Evolutionary conservation across 768 basidiomycete species (phyloP), one percentile per base, ranked within the genome.

Genomic region (Tylopilus felleus): DNA sequence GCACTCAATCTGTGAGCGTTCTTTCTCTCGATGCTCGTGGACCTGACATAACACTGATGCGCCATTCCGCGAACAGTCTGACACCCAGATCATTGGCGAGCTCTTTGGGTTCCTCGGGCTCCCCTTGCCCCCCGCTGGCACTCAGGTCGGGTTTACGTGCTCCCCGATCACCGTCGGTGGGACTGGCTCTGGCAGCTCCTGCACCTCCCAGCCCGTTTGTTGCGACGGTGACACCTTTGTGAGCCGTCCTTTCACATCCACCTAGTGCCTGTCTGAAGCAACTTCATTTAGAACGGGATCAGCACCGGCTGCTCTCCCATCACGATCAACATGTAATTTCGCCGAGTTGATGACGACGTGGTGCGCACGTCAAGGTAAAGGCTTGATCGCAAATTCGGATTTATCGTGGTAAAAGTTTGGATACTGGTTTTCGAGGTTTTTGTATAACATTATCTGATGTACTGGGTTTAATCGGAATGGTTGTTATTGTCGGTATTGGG

Each of bases 61-160:
- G 39, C 16, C 1, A 13, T 22, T 41, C 19, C 19, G 13, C 14
- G 19, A 13, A 47, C 39, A 53, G 45, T 47, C 52, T 5, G 25
- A n/a, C 13, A 6, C 28, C 17, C 3, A 4, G 2, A 1, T 33
- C 28, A 7, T 48, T n/a, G 2, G 2, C 16, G 6, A 21, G 1
- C 9, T 53, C n/a, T 53, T 48, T 14, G 31, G 25, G 5, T 12
- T 1, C 2, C 12, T 42, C 7, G n/a, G 25, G 3, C 1, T 46
- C 3, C 43, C 44, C 22, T 0, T 13, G 23, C 46, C 52, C 17
- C 0, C 39, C 12, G 17, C 21, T 9, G n/a, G 28, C 5, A 40
- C 44, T 16, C 51, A 47, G 39, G 27, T 53, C 16, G 52, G 40
- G 17, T 8, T 48, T 16, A 48, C 47, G 16, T 53, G 52, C 40